phyloP scores from a whole-genome alignment of 352 stramenopile genomes.

The Halophytophthora polymorphica region DNA sequence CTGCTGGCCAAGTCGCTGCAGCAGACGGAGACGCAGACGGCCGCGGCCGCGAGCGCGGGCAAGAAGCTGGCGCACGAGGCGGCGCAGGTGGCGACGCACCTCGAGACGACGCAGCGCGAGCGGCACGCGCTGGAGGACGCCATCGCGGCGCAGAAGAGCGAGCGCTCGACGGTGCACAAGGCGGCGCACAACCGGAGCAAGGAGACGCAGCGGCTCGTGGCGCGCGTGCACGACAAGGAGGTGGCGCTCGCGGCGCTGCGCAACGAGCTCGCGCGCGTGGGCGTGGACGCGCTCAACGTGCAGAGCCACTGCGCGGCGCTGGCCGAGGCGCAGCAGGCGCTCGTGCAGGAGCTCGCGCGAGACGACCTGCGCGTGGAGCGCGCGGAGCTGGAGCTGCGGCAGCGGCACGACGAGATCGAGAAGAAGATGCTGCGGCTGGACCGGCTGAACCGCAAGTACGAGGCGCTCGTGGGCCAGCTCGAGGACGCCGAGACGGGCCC shows the following conservation, averaged over 20 bases:
- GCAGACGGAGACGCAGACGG: conserved; percentile 83
- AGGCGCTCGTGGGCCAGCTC: conserved; percentile 87
- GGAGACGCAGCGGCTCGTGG: conserved; percentile 69
- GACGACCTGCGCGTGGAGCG: conserved; percentile 90
- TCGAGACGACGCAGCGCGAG: conserved; percentile 87
- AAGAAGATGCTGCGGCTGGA: conserved; percentile 95
- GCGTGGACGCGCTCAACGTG: conserved; percentile 92
- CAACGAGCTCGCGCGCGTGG: conserved; percentile 92
- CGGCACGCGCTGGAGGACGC: conserved; percentile 86
- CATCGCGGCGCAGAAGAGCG: conserved; percentile 78
- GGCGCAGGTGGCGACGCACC: conserved; percentile 55
- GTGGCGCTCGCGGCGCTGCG: conserved; percentile 82
- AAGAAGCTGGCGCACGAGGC: conserved; percentile 80
- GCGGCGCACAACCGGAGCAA: conserved; percentile 89
- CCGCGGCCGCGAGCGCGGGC: conserved; percentile 49
- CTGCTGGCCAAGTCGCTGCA: conserved; percentile 87
- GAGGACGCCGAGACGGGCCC: conserved; percentile 92
- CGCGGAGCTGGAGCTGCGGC: conserved; percentile 91
- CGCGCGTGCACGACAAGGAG: conserved; percentile 85
- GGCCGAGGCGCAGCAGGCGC: conserved; percentile 72
- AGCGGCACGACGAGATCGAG: conserved; percentile 95
- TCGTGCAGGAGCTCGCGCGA: conserved; percentile 80
- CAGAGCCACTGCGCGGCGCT: conserved; percentile 88
- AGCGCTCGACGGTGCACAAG: conserved; percentile 89
- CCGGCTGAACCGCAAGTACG: conserved; percentile 93